phyloP scores from a whole-genome alignment of 164 flowering plant species.

The Vitis amurensis region DNA sequence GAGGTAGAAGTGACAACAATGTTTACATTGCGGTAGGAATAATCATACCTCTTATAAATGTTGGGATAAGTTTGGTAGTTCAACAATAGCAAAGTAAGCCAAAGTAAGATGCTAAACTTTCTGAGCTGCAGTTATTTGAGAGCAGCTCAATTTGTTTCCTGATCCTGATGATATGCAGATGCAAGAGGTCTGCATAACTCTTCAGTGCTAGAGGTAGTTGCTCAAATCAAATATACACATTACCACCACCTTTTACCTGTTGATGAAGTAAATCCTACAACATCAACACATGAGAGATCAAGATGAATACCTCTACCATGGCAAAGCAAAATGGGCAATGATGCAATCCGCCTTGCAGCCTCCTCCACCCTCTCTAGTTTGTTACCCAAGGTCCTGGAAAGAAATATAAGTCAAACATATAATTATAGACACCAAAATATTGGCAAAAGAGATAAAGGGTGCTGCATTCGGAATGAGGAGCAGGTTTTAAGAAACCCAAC shows the following conservation, averaged over 20 bases:
- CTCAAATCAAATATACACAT: background rate
- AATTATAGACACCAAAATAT: background rate
- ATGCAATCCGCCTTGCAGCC: constrained; percentile 34
- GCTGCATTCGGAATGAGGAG: background rate
- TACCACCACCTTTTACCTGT: background rate
- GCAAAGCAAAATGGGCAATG: constrained; percentile 46
- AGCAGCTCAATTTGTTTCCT: too few relatives aligned
- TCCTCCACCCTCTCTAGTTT: constrained; percentile 27
- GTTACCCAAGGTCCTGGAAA: constrained; percentile 26
- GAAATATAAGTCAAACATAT: constrained; percentile 1
- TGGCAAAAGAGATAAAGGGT: background rate
- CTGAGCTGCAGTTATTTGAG: too few relatives aligned
- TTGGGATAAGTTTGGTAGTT: too few relatives aligned
- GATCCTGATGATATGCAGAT: too few relatives aligned
- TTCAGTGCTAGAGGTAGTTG: background rate
- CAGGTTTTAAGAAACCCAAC: constrained; percentile 19
- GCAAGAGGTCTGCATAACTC: background rate
- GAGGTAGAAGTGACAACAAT: too few relatives aligned
- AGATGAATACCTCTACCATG: constrained; percentile 38
- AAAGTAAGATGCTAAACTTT: too few relatives aligned
- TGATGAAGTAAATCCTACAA: background rate
- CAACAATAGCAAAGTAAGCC: too few relatives aligned
- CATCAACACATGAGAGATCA: constrained; percentile 1
- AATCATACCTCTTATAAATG: too few relatives aligned
- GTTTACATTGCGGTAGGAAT: too few relatives aligned